Conservation (phyloP, 352 stramenopile species). For the Phytophthora cryptogea region DNA sequence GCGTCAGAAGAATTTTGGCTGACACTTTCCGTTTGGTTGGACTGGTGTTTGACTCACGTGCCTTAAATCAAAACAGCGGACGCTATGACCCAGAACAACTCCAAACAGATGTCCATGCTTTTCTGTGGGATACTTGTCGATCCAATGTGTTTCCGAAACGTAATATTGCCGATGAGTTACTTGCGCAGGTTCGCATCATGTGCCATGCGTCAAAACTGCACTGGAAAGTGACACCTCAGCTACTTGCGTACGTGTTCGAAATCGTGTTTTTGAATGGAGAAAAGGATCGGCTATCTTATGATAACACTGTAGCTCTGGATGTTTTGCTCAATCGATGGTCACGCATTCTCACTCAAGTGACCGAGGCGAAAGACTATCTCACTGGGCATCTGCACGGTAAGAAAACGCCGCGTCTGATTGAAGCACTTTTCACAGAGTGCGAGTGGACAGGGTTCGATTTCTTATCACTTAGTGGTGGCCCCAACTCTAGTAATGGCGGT, state of each 20-base stretch:
- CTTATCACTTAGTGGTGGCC: conserved; percentile 8
- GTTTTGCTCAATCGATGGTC: conserved; percentile 59
- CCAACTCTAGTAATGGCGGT: neutral
- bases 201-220: conserved; percentile 48
- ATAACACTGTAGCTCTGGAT: conserved; percentile 54
- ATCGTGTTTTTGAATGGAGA: conserved; percentile 53
- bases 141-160: conserved; percentile 37
- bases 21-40: conserved; percentile 73
- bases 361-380: conserved; percentile 63
- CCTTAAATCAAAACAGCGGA: conserved; percentile 38
- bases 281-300: conserved; percentile 55
- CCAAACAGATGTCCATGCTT: conserved; percentile 36
- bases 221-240: conserved; percentile 68
- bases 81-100: conserved; percentile 9
- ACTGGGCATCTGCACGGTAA: conserved; percentile 63
- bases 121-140: conserved; percentile 67
- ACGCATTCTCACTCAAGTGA: conserved; percentile 47
- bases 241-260: conserved; percentile 65
- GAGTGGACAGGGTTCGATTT: conserved; percentile 74
- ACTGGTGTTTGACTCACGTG: conserved; percentile 56
- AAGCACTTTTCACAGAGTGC: conserved; percentile 58
- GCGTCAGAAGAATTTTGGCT: conserved; percentile 51
- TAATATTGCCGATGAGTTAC: conserved; percentile 41
- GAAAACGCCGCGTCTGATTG: conserved; percentile 62
- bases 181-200: conserved; percentile 57